Conservation (phyloP, 352 stramenopile genomes). For the Globisporangium nagaii region DNA sequence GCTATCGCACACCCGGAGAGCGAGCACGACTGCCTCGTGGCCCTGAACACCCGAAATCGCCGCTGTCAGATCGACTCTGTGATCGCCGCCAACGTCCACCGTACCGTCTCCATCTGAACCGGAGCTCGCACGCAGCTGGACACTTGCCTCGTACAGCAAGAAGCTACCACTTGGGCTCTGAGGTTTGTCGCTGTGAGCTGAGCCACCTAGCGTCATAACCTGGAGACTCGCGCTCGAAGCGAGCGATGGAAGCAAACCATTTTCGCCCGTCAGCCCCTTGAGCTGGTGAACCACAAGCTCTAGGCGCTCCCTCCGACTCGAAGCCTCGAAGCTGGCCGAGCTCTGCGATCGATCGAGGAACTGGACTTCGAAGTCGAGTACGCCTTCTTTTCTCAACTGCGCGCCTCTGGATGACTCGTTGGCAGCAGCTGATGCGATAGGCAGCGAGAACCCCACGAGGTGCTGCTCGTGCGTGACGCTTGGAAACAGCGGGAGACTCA, state of each 20-base stretch:
- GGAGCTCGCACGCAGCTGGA: neutral
- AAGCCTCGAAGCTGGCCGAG: neutral
- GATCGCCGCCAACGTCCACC: constrained; percentile 8
- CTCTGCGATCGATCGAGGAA: constrained; percentile 14
- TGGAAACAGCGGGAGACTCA: constrained; percentile 25
- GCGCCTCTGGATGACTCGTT: neutral
- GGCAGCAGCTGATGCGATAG: constrained; percentile 9
- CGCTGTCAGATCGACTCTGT: constrained; percentile 18
- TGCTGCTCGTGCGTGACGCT: constrained; percentile 18
- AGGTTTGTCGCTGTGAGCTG: no score
- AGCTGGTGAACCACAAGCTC: constrained; percentile 23
- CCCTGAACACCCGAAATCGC: neutral
- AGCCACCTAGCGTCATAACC: neutral
- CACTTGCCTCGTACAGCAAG: neutral
- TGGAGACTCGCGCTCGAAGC: constrained; percentile 1
- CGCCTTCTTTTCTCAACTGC: constrained; percentile 9
- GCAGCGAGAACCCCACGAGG: constrained; percentile 23
- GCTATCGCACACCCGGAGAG: constrained; percentile 17
- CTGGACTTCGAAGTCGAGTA: constrained; percentile 28
- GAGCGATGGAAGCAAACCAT: neutral
- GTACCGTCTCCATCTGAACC: neutral
- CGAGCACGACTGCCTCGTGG: constrained; percentile 12
- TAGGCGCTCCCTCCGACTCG: neutral
- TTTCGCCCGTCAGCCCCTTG: neutral
- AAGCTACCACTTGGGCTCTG: neutral